phyloP scores from a whole-genome alignment of 192 early-diverging fungal species.

The Podila minutissima region DNA sequence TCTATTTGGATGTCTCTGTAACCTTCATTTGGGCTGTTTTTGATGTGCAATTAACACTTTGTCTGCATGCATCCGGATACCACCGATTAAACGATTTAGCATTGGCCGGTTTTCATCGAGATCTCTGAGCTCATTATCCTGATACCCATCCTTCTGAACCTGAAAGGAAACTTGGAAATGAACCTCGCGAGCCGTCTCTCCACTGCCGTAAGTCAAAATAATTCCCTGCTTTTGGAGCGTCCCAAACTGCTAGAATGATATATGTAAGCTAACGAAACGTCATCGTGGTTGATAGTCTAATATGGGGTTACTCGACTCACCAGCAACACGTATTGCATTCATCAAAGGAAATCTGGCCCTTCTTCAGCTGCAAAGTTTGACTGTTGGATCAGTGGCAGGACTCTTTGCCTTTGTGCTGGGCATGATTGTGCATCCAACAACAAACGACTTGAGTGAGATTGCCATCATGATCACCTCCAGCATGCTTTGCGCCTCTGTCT shows the following conservation, averaged over 20 bases:
- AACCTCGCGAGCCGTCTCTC: slow-evolving; percentile 90
- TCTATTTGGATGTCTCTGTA: too few relatives aligned
- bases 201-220: slow-evolving; percentile 62
- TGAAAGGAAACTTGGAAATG: slow-evolving; percentile 95
- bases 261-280: too few relatives aligned
- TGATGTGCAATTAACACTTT: neutral
- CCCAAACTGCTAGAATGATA: too few relatives aligned
- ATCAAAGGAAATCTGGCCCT: slow-evolving; percentile 81
- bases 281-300: slow-evolving; percentile 56
- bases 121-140: slow-evolving; percentile 86
- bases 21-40: too few relatives aligned
- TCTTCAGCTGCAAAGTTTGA: slow-evolving; percentile 78
- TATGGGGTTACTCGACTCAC: slow-evolving; percentile 70
- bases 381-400: slow-evolving; percentile 79
- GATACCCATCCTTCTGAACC: slow-evolving; percentile 86
- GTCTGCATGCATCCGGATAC: too few relatives aligned
- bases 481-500: slow-evolving; percentile 73
- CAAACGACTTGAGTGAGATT: slow-evolving; percentile 54
- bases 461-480: slow-evolving; percentile 70
- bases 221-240: neutral
- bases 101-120: slow-evolving; percentile 73
- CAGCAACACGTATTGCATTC: slow-evolving; percentile 59
- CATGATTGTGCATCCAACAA: slow-evolving; percentile 58
- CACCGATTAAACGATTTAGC: slow-evolving; percentile 37
- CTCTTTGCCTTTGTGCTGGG: slow-evolving; percentile 72